Evolutionary conservation across 176 grass and related monocot species (phyloP).

Genomic region (Saccharum spontaneum): DNA sequence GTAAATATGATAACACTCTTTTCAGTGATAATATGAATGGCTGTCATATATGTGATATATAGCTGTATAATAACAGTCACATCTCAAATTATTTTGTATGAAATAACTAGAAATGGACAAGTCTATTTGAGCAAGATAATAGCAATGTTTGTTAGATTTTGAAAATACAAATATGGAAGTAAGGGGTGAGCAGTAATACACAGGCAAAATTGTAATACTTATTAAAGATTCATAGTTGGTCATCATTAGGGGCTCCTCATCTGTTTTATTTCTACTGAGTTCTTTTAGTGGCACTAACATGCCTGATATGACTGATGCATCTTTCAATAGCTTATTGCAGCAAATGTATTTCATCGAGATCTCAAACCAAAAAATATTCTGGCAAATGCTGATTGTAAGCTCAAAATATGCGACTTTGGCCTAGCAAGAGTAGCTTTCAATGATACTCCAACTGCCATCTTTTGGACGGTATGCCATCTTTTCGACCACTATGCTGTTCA

Average conservation of each 20-base stretch:
- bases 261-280: background rate
- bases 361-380: slow-evolving; percentile 98
- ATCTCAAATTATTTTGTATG: background rate
- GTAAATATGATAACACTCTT: background rate
- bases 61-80: background rate
- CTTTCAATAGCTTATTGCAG: slow-evolving; percentile 60
- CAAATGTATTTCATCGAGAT: slow-evolving; percentile 98
- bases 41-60: background rate
- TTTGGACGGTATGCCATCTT: slow-evolving; percentile 74
- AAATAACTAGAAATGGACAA: background rate
- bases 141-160: background rate
- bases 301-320: slow-evolving; percentile 40
- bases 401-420: slow-evolving; percentile 99
- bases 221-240: background rate
- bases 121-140: background rate
- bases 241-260: background rate
- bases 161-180: slow-evolving; percentile 1
- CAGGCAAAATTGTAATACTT: background rate
- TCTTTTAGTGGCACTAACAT: slow-evolving; percentile 9
- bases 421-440: slow-evolving; percentile 89
- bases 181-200: background rate
- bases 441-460: slow-evolving; percentile 94
- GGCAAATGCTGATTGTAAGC: slow-evolving; percentile 98
- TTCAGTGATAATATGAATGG: background rate
- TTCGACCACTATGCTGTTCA: background rate